Conservation (phyloP, 352 stramenopile genomes). For the Halophytophthora batemanensis region DNA sequence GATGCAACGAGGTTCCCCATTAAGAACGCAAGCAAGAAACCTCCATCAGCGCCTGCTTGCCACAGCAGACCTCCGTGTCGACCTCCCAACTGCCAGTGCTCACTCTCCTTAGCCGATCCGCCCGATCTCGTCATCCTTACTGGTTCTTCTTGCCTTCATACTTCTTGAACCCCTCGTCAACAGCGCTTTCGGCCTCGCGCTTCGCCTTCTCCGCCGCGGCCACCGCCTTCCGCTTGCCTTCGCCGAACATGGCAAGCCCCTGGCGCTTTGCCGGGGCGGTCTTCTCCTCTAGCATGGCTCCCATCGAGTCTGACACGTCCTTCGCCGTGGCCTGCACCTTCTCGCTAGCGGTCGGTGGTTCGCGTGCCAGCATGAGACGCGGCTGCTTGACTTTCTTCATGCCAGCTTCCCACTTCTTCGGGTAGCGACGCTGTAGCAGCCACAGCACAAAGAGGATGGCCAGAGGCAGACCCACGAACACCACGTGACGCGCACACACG, state of each 20-base stretch:
- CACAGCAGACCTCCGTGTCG: too few species aligned
- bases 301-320: constrained; percentile 4
- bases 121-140: constrained; percentile 12
- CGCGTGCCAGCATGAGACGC: constrained; percentile 39
- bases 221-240: too few species aligned
- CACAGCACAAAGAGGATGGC: constrained; percentile 30
- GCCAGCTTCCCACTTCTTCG: constrained; percentile 58
- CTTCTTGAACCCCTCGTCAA: constrained; percentile 32
- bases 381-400: constrained; percentile 52
- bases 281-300: constrained; percentile 27
- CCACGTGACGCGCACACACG: constrained; percentile 43
- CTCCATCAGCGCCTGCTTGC: too few species aligned
- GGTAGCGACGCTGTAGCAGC: constrained; percentile 56
- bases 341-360: constrained; percentile 29
- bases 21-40: constrained; percentile 17
- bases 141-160: constrained; percentile 42
- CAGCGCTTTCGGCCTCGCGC: constrained; percentile 27
- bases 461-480: constrained; percentile 40
- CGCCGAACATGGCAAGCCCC: too few species aligned
- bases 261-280: too few species aligned
- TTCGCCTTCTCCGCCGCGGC: too few species aligned
- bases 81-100: too few species aligned
- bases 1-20: constrained; percentile 4
- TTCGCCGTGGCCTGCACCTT: constrained; percentile 30
- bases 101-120: constrained; percentile 7